Evolutionary conservation across 768 basidiomycete species (phyloP).

Genomic region (Auricularia heimuer): DNA sequence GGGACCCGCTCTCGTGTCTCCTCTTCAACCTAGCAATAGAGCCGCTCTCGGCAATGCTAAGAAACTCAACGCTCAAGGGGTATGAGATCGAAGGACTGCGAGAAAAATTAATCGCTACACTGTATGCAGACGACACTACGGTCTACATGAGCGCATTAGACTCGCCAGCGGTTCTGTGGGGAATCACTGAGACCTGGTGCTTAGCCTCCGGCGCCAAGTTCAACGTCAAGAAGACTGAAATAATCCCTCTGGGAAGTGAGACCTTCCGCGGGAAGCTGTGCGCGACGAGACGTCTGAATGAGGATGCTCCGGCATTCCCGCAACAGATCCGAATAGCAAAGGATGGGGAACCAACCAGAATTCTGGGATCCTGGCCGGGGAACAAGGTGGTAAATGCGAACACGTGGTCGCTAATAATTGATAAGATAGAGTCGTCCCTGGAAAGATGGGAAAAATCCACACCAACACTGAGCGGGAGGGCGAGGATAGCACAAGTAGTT

Average conservation of each 20-base stretch:
- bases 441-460: conserved; percentile 18
- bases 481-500: conserved; percentile 18
- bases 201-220: conserved; percentile 30
- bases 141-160: conserved; percentile 22
- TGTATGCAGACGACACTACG: conserved; percentile 36
- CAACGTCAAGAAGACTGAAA: conserved; percentile 30
- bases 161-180: conserved; percentile 14
- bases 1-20: too few species aligned
- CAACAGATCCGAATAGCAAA: conserved; percentile 19
- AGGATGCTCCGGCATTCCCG: conserved; percentile 8
- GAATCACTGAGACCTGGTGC: conserved; percentile 31
- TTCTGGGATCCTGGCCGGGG: conserved; percentile 26
- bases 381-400: conserved; percentile 15
- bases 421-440: conserved; percentile 18
- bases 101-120: conserved; percentile 17
- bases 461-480: conserved; percentile 22
- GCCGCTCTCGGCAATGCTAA: too few species aligned
- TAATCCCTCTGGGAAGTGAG: conserved; percentile 24
- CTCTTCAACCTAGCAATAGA: too few species aligned
- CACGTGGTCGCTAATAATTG: conserved; percentile 20
- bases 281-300: neutral
- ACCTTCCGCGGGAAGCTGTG: conserved; percentile 13
- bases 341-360: conserved; percentile 21
- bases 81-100: too few species aligned
- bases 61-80: too few species aligned